Evolutionary conservation across 345 rosid species (phyloP).

Genomic region (Excoecaria agallocha): DNA sequence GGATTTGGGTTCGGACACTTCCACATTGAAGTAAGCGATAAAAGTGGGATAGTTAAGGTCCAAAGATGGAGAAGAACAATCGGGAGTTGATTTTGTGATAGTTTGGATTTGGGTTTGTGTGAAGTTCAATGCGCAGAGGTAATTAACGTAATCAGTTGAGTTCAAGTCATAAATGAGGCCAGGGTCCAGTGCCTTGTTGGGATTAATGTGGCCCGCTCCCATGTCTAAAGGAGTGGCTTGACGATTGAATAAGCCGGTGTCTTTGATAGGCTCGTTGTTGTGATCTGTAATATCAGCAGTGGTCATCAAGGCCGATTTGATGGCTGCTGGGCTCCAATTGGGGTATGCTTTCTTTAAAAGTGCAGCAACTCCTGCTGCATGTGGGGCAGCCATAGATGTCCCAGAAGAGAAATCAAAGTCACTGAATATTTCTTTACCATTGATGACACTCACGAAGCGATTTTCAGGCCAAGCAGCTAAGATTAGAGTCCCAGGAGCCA

Average conservation of each 20-base stretch:
- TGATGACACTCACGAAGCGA: background rate
- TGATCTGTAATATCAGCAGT: constrained; percentile 39
- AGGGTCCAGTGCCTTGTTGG: constrained; percentile 55
- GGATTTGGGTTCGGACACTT: background rate
- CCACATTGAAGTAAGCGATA: constrained; percentile 33
- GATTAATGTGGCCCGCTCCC: constrained; percentile 59
- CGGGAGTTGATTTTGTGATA: constrained; percentile 42
- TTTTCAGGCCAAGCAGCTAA: constrained; percentile 53
- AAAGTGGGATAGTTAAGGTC: constrained; percentile 66
- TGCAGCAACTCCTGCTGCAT: constrained; percentile 50
- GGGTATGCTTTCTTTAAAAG: constrained; percentile 47
- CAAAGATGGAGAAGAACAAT: constrained; percentile 39
- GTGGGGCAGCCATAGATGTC: constrained; percentile 61
- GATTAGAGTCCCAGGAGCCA: constrained; percentile 47
- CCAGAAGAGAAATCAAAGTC: constrained; percentile 46
- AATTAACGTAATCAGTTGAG: constrained; percentile 38
- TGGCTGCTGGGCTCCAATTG: constrained; percentile 56
- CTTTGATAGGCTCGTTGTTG: constrained; percentile 13
- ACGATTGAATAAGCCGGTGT: constrained; percentile 17
- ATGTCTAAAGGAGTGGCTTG: constrained; percentile 46
- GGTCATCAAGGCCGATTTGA: constrained; percentile 62
- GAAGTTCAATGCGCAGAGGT: constrained; percentile 47
- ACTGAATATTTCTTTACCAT: constrained; percentile 13
- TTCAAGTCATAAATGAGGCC: constrained; percentile 51
- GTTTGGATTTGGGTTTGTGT: constrained; percentile 42